Evolutionary conservation across 1,139 yeast species (phyloP), one percentile per base, ranked within the genome.

Genomic region (Saccharomyces hybrid): DNA sequence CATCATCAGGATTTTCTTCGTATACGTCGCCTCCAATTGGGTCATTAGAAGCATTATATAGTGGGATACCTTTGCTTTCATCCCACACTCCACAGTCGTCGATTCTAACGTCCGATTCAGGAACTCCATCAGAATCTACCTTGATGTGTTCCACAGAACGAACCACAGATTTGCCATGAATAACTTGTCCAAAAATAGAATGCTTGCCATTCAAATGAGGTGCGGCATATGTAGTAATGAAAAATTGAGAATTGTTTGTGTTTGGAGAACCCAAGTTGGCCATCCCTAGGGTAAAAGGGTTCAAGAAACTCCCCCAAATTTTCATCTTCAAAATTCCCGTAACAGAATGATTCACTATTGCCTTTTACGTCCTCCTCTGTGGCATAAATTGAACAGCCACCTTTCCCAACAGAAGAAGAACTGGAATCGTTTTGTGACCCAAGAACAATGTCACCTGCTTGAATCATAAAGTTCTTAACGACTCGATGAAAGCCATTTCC

Each of bases 1-100:
- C 90, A 63, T 84, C 88, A 59, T 83, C 90, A 0, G 95, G 95
- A 61, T 76, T 81, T 65, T 86, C 95, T 69, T 86, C 93, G 62
- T 78, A 86, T 0, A 80, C 69, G 62, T 86, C 95, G 6, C 88
- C 88, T 1, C 86, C 89, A 9, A 81, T 73, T 0, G 71, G 66
- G 58, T 79, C 80, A 60, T 82, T 81, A 52, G 86, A 78, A 0
- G 89, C 87, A 63, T 83, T 82, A 61, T 63, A 79, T 2, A 83
- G 74, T 0, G 91, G 91, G 1, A 82, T 71, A 0, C 63, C 72
- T 75, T 79, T 78, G 0, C 71, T 71, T 12, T 76, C 78, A 3
- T 71, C 62, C 90, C 91, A 86, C 46, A 68, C 74, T 1, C 96
- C 97, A 70, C 91, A 82, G 47, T 81, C 77, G 1, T 68, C 73